A percentile compares a stretch with the other conserved stretches of the same genome.
Evolutionary conservation across 169 alveolate species (phyloP).

Genomic region (Plasmodium chabaudi): DNA sequence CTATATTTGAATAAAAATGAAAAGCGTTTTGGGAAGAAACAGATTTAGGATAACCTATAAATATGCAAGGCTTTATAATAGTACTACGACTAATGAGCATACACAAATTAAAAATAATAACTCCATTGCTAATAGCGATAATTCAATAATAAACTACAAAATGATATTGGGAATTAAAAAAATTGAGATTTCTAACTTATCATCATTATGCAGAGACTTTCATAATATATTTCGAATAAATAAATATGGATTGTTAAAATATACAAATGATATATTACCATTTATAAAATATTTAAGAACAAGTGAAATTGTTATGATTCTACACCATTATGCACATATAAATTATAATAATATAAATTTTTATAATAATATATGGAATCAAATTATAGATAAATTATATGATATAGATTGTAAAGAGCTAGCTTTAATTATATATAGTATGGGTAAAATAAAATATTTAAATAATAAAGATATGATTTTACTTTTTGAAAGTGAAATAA

Average conservation of each 20-base stretch:
- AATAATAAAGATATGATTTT: constrained; percentile 52
- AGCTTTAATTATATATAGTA: constrained; percentile 69
- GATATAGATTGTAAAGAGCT: constrained; percentile 76
- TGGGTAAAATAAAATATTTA: constrained; percentile 75
- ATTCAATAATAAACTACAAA: constrained; percentile 63
- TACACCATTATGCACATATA: constrained; percentile 72
- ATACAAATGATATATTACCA: constrained; percentile 71
- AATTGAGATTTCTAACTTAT: constrained; percentile 47
- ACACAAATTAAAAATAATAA: too few species aligned
- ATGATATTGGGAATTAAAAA: constrained; percentile 72
- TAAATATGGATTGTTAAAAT: constrained; percentile 48
- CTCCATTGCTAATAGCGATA: not conserved
- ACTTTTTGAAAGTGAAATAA: constrained; percentile 72
- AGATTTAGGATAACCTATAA: not conserved
- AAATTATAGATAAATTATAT: constrained; percentile 21
- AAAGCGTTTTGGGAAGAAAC: not conserved
- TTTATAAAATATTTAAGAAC: constrained; percentile 64
- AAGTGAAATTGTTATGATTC: constrained; percentile 75
- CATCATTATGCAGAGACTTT: constrained; percentile 75
- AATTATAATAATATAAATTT: constrained; percentile 39
- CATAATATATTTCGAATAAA: constrained; percentile 74
- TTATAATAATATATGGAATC: constrained; percentile 61
- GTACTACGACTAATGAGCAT: not conserved
- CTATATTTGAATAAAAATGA: constrained; percentile 4
- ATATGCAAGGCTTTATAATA: not conserved